Conservation (phyloP, 2,329 filamentous ascomycete genomes). For the Colletotrichum theobromicola region DNA sequence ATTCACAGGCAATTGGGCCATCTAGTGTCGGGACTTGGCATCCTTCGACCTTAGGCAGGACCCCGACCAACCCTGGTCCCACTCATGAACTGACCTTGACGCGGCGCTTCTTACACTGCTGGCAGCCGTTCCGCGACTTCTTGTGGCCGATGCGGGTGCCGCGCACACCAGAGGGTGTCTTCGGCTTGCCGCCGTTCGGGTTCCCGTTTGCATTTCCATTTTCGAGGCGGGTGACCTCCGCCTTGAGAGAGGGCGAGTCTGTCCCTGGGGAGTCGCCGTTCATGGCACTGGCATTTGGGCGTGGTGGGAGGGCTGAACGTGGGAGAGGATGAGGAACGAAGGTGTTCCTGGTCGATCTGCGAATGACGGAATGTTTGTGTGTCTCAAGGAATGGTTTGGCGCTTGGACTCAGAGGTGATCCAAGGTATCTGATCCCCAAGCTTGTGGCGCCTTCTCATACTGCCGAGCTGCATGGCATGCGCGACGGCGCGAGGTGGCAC, state of each 20-base stretch:
- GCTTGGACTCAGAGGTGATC: not conserved
- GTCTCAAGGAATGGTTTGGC: slow-evolving; percentile 5
- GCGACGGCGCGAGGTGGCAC: not conserved
- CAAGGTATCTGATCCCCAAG: slow-evolving; percentile 11
- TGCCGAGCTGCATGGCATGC: not conserved
- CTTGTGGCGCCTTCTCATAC: not conserved
- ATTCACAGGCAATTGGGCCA: not conserved
- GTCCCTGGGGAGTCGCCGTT: not conserved
- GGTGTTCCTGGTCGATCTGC: not conserved
- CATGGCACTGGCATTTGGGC: not conserved
- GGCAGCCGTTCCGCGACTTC: slow-evolving; percentile 18
- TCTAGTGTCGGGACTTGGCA: not conserved
- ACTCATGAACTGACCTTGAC: slow-evolving; percentile 9
- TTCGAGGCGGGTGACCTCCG: not conserved
- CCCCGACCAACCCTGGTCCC: not conserved
- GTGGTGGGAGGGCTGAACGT: not conserved
- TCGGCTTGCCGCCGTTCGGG: not conserved
- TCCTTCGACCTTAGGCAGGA: not conserved
- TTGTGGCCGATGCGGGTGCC: slow-evolving; percentile 19
- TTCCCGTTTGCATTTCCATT: not conserved
- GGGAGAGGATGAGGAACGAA: not conserved
- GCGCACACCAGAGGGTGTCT: not conserved
- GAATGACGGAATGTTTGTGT: not conserved
- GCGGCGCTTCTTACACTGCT: slow-evolving; percentile 19
- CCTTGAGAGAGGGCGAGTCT: slow-evolving; percentile 10